Evolutionary conservation across 805 yeast genomes (phyloP).

Genomic region (Metahyphopichia silvanorum): DNA sequence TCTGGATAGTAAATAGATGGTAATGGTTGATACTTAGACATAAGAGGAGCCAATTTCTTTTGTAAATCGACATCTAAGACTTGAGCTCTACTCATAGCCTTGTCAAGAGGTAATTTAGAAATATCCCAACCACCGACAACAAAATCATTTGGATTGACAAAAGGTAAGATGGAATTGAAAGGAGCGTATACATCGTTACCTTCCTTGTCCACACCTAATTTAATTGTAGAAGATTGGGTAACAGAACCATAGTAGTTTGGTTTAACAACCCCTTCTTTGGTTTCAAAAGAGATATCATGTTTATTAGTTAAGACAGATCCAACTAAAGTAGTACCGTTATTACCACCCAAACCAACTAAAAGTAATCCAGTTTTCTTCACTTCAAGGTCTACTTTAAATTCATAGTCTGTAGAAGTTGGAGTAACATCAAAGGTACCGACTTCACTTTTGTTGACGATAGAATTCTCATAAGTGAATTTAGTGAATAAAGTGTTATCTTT

Average conservation of each 20-base stretch:
- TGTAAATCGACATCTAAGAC: constrained; percentile 87
- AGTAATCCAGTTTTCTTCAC: constrained; percentile 85
- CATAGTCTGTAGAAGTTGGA: constrained; percentile 69
- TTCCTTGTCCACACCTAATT: constrained; percentile 75
- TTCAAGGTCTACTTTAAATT: constrained; percentile 79
- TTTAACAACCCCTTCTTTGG: constrained; percentile 69
- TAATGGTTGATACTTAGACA: constrained; percentile 65
- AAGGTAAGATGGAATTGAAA: constrained; percentile 83
- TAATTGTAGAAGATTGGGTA: constrained; percentile 87
- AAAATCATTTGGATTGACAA: constrained; percentile 86
- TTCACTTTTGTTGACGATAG: constrained; percentile 56
- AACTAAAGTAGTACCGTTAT: constrained; percentile 89
- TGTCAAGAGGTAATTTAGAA: constrained; percentile 62
- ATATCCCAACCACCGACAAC: constrained; percentile 96
- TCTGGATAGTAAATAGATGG: constrained; percentile 93
- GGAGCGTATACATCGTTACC: constrained; percentile 93
- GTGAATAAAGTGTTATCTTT: constrained; percentile 53
- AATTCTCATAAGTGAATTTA: constrained; percentile 69
- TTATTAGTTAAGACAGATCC: constrained; percentile 86
- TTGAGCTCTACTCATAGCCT: constrained; percentile 80
- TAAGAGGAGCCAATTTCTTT: constrained; percentile 61
- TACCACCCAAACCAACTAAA: constrained; percentile 95
- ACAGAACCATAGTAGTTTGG: constrained; percentile 93
- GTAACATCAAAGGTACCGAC: constrained; percentile 60
- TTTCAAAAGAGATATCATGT: constrained; percentile 71